Percentiles rank a stretch among this genome's conserved stretches.
Evolutionary conservation across 495 filamentous ascomycete genomes (phyloP).

Genomic region (Pseudomonodictys pantanalensis): DNA sequence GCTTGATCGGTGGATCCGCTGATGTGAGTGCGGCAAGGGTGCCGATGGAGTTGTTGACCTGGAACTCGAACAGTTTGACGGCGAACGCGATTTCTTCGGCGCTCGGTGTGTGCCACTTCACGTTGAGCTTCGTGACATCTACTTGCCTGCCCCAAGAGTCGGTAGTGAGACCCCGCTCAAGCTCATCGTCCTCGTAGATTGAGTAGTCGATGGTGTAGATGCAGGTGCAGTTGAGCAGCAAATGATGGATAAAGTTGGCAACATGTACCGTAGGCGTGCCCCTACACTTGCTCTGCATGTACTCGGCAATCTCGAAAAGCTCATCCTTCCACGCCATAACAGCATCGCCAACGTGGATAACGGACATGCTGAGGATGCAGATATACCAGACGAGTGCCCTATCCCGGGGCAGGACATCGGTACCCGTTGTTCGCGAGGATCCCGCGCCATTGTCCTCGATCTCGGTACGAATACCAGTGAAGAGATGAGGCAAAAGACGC

Average conservation of each 20-base stretch:
- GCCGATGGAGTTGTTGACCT: slow-evolving; percentile 64
- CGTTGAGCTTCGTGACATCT: slow-evolving; percentile 68
- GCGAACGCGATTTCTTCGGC: slow-evolving; percentile 81
- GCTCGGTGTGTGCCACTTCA: slow-evolving; percentile 87
- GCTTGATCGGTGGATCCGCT: slow-evolving; percentile 78
- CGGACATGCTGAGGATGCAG: slow-evolving; percentile 96
- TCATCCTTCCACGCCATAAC: slow-evolving; percentile 84
- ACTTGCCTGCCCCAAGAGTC: slow-evolving; percentile 75
- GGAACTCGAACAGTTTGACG: slow-evolving; percentile 78
- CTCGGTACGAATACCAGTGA: slow-evolving; percentile 88
- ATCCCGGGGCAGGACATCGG: slow-evolving; percentile 89
- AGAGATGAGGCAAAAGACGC: slow-evolving; percentile 81
- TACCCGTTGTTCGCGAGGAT: slow-evolving; percentile 87
- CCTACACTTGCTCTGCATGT: slow-evolving; percentile 92
- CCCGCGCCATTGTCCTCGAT: slow-evolving; percentile 97
- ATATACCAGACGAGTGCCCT: slow-evolving; percentile 94
- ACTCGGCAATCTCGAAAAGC: slow-evolving; percentile 84
- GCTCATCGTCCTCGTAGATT: slow-evolving; percentile 70
- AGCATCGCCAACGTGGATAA: slow-evolving; percentile 89
- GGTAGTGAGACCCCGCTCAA: slow-evolving; percentile 56
- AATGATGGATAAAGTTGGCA: slow-evolving; percentile 95
- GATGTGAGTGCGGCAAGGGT: slow-evolving; percentile 72
- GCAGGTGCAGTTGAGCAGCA: slow-evolving; percentile 93
- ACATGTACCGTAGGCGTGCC: slow-evolving; percentile 93
- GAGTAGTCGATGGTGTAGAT: slow-evolving; percentile 89